These are phyloP conservation scores for Hanseniaspora taiwanica DNA, from an alignment of 805 yeast genomes.

Conservation along the genomic window DNA sequence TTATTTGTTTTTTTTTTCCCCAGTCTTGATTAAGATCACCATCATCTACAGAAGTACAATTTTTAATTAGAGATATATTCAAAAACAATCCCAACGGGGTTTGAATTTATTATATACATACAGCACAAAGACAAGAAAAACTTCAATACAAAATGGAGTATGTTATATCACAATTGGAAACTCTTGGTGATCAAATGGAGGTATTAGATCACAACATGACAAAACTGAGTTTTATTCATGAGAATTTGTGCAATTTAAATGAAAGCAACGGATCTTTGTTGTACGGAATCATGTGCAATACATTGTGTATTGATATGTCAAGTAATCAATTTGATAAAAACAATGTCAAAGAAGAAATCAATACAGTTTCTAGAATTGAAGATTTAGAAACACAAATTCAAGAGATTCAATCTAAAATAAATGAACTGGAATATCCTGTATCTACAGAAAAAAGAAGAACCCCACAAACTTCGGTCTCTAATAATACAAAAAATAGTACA, in stretches of 20 bases:
- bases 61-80: too few relatives aligned
- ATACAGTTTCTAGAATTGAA: neutral
- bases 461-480: too few relatives aligned
- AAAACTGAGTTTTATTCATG: constrained; percentile 46
- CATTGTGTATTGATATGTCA: constrained; percentile 74
- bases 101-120: too few relatives aligned
- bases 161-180: constrained; percentile 29
- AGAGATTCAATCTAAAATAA: neutral
- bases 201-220: constrained; percentile 48
- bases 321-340: neutral
- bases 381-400: neutral
- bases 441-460: neutral
- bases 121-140: constrained; percentile 30
- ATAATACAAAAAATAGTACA: too few relatives aligned
- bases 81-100: too few relatives aligned
- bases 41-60: too few relatives aligned
- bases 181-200: constrained; percentile 34
- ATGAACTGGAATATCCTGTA: neutral
- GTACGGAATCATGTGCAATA: constrained; percentile 71
- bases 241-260: constrained; percentile 50
- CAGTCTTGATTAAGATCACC: too few relatives aligned
- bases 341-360: neutral
- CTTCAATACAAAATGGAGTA: constrained; percentile 22
- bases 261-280: constrained; percentile 68
- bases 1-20: too few relatives aligned